phyloP scores from a whole-genome alignment of 2,329 filamentous ascomycete species.

The Cercospora beticola region DNA sequence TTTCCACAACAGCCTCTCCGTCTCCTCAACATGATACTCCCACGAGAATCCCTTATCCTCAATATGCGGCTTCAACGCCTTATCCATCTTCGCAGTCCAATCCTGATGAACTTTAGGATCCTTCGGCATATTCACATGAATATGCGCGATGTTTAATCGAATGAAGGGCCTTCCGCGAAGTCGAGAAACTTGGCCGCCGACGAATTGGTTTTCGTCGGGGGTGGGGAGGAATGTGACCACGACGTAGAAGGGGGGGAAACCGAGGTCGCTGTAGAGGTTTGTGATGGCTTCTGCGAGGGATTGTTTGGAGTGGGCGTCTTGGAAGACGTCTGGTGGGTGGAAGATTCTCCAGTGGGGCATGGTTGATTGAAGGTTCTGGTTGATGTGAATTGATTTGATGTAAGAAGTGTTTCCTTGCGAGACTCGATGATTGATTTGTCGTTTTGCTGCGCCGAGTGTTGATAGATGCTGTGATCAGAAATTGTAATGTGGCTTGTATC shows the following conservation, averaged over 20 bases:
- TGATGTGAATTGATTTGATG: background rate
- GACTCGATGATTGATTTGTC: background rate
- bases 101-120: conserved; percentile 20
- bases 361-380: background rate
- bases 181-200: conserved; percentile 34
- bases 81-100: conserved; percentile 35
- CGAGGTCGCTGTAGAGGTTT: conserved; percentile 40
- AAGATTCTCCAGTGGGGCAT: conserved; percentile 50
- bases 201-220: conserved; percentile 30
- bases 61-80: conserved; percentile 42
- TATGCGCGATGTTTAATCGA: conserved; percentile 39
- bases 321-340: conserved; percentile 40
- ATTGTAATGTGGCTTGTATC: background rate
- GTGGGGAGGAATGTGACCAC: conserved; percentile 44
- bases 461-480: background rate
- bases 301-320: conserved; percentile 31
- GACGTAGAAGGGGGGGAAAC: conserved; percentile 49
- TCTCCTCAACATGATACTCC: conserved; percentile 47
- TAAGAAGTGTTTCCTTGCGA: background rate
- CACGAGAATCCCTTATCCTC: conserved; percentile 46
- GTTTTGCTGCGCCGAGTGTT: background rate
- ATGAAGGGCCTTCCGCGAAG: conserved; percentile 39
- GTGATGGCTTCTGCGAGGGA: conserved; percentile 42
- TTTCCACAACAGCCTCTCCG: conserved; percentile 46
- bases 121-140: conserved; percentile 32